Conservation (phyloP, 257 asterid species). For the Gentiana macrophylla region DNA sequence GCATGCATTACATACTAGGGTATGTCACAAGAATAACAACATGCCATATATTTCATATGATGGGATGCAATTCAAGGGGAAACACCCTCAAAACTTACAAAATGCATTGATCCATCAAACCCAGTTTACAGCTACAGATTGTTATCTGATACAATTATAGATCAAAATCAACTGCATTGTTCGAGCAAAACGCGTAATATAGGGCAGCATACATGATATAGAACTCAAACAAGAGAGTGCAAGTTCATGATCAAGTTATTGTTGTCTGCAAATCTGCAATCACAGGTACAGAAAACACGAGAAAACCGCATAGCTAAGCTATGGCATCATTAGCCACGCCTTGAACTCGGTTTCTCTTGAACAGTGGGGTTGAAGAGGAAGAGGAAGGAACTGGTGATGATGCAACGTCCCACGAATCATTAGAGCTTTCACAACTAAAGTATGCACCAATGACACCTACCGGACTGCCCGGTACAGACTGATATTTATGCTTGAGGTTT, state of each 20-base stretch:
- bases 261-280: too few relatives aligned
- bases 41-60: constrained; percentile 3
- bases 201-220: constrained; percentile 22
- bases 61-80: constrained; percentile 17
- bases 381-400: constrained; percentile 14
- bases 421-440: constrained; percentile 38
- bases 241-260: constrained; percentile 21
- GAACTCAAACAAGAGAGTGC: constrained; percentile 20
- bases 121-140: constrained; percentile 4
- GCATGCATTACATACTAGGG: constrained; percentile 8
- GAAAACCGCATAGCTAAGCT: constrained; percentile 25
- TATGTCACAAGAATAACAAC: constrained; percentile 2
- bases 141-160: constrained; percentile 12
- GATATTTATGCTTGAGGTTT: constrained; percentile 26
- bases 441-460: constrained; percentile 34
- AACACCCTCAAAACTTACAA: constrained; percentile 16
- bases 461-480: constrained; percentile 28
- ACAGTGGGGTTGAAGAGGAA: constrained; percentile 23
- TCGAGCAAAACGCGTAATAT: too few relatives aligned
- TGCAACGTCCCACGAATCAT: constrained; percentile 32
- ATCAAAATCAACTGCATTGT: constrained; percentile 28
- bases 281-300: too few relatives aligned
- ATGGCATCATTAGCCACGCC: constrained; percentile 37
- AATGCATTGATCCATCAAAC: constrained; percentile 28
- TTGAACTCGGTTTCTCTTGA: constrained; percentile 29